Evolutionary conservation across 148 eudicot species (phyloP).

Genomic region (Heliosperma pusillum): DNA sequence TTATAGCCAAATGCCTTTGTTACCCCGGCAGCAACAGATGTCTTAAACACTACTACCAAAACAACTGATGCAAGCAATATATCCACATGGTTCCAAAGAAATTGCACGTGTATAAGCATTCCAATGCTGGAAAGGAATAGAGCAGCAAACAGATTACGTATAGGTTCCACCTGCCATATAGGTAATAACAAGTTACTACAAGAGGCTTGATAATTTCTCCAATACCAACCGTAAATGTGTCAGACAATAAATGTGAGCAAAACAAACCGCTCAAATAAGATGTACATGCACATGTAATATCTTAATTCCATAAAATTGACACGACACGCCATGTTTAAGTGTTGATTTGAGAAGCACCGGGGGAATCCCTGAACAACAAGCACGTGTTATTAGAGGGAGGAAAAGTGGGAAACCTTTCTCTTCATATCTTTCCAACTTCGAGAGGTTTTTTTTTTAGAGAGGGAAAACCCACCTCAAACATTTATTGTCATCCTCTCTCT

Average conservation of each 20-base stretch:
- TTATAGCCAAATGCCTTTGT: slow-evolving; percentile 83
- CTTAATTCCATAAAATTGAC: no score
- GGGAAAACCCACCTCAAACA: no score
- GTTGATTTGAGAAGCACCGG: no score
- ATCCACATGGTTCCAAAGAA: slow-evolving; percentile 96
- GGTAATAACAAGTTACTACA: slow-evolving; percentile 7
- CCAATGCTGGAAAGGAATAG: slow-evolving; percentile 98
- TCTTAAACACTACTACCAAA: slow-evolving; percentile 81
- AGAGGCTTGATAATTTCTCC: neutral
- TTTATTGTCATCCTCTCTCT: no score
- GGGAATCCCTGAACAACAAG: no score
- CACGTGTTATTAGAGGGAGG: neutral
- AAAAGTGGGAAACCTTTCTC: no score
- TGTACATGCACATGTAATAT: no score
- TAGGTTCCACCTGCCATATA: slow-evolving; percentile 85
- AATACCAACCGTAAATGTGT: neutral
- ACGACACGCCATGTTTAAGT: no score
- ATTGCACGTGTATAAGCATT: slow-evolving; percentile 93
- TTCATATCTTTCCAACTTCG: no score
- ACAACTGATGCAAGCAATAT: slow-evolving; percentile 95
- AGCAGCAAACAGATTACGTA: slow-evolving; percentile 96
- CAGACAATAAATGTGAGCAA: neutral
- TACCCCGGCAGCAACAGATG: slow-evolving; percentile 67
- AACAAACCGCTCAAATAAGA: neutral
- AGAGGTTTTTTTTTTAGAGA: no score